These are phyloP conservation scores for Rhizophora mangle DNA, from an alignment of 345 rosid species.

Conservation along the genomic window DNA sequence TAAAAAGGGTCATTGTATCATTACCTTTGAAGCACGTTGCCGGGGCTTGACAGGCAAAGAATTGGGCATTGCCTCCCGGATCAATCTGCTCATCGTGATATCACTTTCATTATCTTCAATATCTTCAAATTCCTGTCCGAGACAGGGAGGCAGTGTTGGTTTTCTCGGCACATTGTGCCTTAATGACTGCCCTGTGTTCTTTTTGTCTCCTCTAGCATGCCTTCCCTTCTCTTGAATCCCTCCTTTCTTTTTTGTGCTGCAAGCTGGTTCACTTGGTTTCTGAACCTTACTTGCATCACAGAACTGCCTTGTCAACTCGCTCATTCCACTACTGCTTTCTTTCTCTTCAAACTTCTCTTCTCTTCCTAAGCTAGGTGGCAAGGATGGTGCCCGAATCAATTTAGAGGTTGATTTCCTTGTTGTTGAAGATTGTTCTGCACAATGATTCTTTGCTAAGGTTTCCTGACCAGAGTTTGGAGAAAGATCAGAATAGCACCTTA, in stretches of 20 bases:
- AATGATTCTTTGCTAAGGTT: conserved; percentile 24
- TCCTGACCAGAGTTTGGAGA: conserved; percentile 32
- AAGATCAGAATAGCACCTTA: conserved; percentile 65
- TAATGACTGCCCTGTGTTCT: background rate
- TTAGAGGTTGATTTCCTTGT: background rate
- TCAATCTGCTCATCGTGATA: conserved; percentile 56
- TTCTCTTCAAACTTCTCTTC: conserved; percentile 19
- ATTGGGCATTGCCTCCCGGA: conserved; percentile 46
- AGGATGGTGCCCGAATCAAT: conserved; percentile 18
- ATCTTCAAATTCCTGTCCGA: conserved; percentile 25
- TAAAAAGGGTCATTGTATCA: too few relatives aligned
- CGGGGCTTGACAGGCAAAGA: conserved; percentile 23
- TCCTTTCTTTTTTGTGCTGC: conserved; percentile 10
- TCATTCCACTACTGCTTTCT: conserved; percentile 17
- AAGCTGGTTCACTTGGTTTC: conserved; percentile 15
- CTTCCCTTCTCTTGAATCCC: conserved; percentile 11
- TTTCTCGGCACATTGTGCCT: conserved; percentile 34
- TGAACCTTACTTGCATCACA: conserved; percentile 38
- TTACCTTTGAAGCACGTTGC: conserved; percentile 34
- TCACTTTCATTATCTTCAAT: conserved; percentile 43
- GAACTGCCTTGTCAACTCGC: conserved; percentile 40
- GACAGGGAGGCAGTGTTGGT: conserved; percentile 46
- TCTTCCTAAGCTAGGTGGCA: conserved; percentile 23
- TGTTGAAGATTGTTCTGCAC: conserved; percentile 12
- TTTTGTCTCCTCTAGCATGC: conserved; percentile 13